phyloP scores from a whole-genome alignment of 208 protist genomes.

The Trypanosoma melophagium region DNA sequence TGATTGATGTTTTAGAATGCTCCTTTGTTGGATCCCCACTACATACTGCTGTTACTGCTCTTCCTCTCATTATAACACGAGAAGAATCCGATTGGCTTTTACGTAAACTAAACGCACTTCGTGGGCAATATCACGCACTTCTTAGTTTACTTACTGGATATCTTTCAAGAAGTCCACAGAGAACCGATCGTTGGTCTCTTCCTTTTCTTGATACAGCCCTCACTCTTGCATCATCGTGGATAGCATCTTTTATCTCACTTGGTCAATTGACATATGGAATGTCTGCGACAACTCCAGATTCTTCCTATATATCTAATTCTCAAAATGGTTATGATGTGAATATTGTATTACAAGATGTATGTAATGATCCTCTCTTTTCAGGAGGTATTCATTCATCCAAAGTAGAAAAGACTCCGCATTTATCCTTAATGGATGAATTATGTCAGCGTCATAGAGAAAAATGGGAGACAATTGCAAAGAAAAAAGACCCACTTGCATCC shows the following conservation, averaged over 20 bases:
- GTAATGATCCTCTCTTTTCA: conserved; percentile 32
- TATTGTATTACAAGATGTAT: conserved; percentile 18
- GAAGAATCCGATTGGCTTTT: conserved; percentile 72
- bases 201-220: conserved; percentile 28
- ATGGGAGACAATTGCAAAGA: conserved; percentile 17
- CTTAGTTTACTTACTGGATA: conserved; percentile 7
- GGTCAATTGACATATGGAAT: conserved; percentile 16
- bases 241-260: conserved; percentile 34
- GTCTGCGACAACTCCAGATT: background rate
- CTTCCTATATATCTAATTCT: background rate
- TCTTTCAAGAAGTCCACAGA: background rate
- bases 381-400: conserved; percentile 13
- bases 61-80: conserved; percentile 58
- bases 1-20: conserved; percentile 19
- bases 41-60: conserved; percentile 67
- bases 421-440: background rate
- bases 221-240: conserved; percentile 29
- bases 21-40: conserved; percentile 59
- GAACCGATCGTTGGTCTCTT: conserved; percentile 11
- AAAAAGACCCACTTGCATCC: conserved; percentile 16
- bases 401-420: background rate
- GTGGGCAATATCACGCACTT: conserved; percentile 13
- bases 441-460: background rate
- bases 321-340: background rate
- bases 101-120: conserved; percentile 33